A percentile compares a stretch with the other conserved stretches of the same genome.
Conservation (phyloP, 371 early-diverging fungal species). For the Actinomucor elegans region DNA sequence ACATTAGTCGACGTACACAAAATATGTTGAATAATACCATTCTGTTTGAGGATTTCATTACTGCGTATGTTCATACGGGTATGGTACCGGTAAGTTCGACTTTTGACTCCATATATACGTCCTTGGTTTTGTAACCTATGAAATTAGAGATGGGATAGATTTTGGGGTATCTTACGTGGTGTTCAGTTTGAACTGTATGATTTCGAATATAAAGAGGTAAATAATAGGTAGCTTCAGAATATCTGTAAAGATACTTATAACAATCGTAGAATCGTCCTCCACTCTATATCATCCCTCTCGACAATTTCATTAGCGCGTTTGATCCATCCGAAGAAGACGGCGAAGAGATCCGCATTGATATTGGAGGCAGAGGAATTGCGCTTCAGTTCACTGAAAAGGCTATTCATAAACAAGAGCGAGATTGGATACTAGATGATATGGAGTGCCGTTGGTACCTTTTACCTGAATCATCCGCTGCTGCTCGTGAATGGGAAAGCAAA, state of each 20-base stretch:
- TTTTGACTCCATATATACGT: too few species aligned
- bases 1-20: slow-evolving; percentile 26
- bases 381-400: slow-evolving; percentile 27
- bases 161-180: slow-evolving; percentile 36
- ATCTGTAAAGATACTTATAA: neutral
- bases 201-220: slow-evolving; percentile 34
- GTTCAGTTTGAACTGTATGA: slow-evolving; percentile 33
- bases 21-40: slow-evolving; percentile 24
- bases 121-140: neutral
- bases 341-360: slow-evolving; percentile 20
- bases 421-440: slow-evolving; percentile 5
- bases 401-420: slow-evolving; percentile 6
- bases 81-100: slow-evolving; percentile 25
- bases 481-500: slow-evolving; percentile 26
- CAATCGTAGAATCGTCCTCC: slow-evolving; percentile 15
- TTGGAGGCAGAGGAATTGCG: slow-evolving; percentile 25
- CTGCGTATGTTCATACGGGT: slow-evolving; percentile 21
- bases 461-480: slow-evolving; percentile 21
- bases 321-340: slow-evolving; percentile 23
- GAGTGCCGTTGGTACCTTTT: slow-evolving; percentile 32
- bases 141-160: slow-evolving; percentile 30
- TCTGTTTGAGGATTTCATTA: slow-evolving; percentile 28
- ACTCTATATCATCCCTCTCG: slow-evolving; percentile 22
- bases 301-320: slow-evolving; percentile 24
- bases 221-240: too few species aligned